Evolutionary conservation across 495 filamentous ascomycete genomes (phyloP), one percentile per base, ranked within the genome.

Genomic region (Penicillium chermesinum): DNA sequence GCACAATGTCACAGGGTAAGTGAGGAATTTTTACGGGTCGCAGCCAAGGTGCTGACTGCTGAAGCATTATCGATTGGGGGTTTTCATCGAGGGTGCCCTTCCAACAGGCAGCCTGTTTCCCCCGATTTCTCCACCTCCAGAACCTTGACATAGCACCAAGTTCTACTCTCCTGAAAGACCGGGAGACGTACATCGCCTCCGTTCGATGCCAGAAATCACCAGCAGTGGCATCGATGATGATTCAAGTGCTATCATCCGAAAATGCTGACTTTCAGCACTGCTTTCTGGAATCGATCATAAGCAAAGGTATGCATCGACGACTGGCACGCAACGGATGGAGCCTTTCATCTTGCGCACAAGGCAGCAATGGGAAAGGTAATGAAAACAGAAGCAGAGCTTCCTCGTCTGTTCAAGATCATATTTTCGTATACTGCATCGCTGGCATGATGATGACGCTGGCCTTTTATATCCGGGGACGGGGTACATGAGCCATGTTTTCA

Each of bases 241-340:
- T 27, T 8, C 16, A 33, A 14, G 40, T 43, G 1, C 39, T 38
- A 27, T 44, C 30, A n/a, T 37, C 47, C 6, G 19, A 44, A 38
- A 41, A 44, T 16, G 33, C 15, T n/a, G 47, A 50, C n/a, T 50
- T 43, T 14, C 18, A 18, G 6, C 10, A 3, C n/a, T 41, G 36
- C 21, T 48, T 41, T 41, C 25, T 48, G 20, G 38, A 48, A 20
- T 41, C 46, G 16, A 41, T 48, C 21, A 41, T 18, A 12, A 48
- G 38, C 37, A 48, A 48, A 48, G 36, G 35, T 0, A 41, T 34
- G 37, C 46, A 48, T 48, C 21, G 16, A 41, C 19, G 37, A 15
- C 36, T 48, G 38, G 46, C 38, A 41, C 22, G 21, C 21, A 39
- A 27, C 15, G 37, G 46, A 35, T 48, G 46, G 46, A 48, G 22